Base-by-base conservation (phyloP, 169 alveolate genomes). In the Ichthyophthirius multifiliis region DNA sequence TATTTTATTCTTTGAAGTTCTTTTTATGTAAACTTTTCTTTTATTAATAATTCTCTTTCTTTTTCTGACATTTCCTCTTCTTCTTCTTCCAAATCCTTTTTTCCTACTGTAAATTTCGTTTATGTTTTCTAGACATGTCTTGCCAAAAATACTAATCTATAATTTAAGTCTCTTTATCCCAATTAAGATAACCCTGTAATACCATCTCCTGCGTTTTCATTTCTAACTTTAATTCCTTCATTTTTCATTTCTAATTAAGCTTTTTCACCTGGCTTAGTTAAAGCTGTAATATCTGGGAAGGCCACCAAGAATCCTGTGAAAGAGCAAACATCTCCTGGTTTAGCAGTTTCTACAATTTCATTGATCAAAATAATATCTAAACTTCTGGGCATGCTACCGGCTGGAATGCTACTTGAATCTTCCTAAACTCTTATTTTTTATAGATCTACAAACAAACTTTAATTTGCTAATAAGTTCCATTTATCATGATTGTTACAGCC, bases 341-440 rank as follows among this genome's bases (percentile, higher is more conserved):
- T 97, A 13, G 98, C 98, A 15, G 89, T 82, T 86, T 97, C 99
- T 20, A 97, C 99, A 48, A 96, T 86, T 65, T 97, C 98, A 74
- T 97, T 94, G 48, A 99, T 92, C 74, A 96, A 86, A 23, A 98
- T 96, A 4, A 97, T 97, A 83, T 98, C 99, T 74, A 98, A 96
- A 31, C 98, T 95, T 76, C 99, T 87, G 13, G 99, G 99, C 99
- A 98, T 97, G 12, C 99, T 91, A 4, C 99, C 99, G 4, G 99
- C 96, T 5, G 99, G 99, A 32, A 98, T 95, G 64, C 97, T 99
- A 48, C 90, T 95, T 20, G 98, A 96, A 55, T 94, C 94, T 86
- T 97, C 99, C 92, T 98, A 97, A 1, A 98, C 97, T 86, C 98
- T 94, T 15, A 98, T 85, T 86, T 98, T 98, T 80, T 98, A 98